Base-by-base conservation (phyloP, 2,329 filamentous ascomycete genomes). In the Sporothrix protearum region DNA sequence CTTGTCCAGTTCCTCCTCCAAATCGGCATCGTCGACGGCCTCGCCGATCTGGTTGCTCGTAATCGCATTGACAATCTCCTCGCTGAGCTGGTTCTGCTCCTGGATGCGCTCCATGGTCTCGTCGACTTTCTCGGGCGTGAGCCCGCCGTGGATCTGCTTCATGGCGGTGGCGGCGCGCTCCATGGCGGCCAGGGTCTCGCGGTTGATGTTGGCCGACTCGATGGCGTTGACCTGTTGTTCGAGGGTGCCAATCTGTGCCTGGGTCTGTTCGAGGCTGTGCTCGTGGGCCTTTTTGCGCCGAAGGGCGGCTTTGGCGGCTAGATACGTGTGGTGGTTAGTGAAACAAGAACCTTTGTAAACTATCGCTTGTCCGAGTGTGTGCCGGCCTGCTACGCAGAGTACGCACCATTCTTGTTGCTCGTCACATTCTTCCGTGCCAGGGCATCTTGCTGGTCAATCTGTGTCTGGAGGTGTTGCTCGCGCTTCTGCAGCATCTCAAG, bases 401-500 rank as follows among this genome's bases (percentile, higher is more conserved):
- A 68, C 90, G 76, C 88, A 98, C 96, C 91, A 77, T 88, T 94
- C 83, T 97, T 98, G 85, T 98, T 98, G 73, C 91, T 87, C 77
- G 85, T 89, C 71, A 97, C 91, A 74, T 96, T 91, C 86, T 97
- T 97, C 81, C 92, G 88, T 59, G 96, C 96, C 76, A 96, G 87
- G 49, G 87, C 87, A 78, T 97, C 93, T 81, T 98, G 94, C 81
- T 98, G 94, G 33, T 93, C 91, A 85, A 98, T 97, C 84, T 97
- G 94, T 74, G 87, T 92, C 81, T 96, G 91, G 74, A 98, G 83
- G 80, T 98, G 93, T 81, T 89, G 92, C 85, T 98, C 94, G 73
- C 95, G 88, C 87, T 99, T 99, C 83, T 96, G 93, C 79, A 99
- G 87, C 94, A 98, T 98, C 77, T 97, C 95, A 59, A 98, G 87